Base-by-base conservation (phyloP, 2,329 filamentous ascomycete genomes). In the Graphilbum fragrans region DNA sequence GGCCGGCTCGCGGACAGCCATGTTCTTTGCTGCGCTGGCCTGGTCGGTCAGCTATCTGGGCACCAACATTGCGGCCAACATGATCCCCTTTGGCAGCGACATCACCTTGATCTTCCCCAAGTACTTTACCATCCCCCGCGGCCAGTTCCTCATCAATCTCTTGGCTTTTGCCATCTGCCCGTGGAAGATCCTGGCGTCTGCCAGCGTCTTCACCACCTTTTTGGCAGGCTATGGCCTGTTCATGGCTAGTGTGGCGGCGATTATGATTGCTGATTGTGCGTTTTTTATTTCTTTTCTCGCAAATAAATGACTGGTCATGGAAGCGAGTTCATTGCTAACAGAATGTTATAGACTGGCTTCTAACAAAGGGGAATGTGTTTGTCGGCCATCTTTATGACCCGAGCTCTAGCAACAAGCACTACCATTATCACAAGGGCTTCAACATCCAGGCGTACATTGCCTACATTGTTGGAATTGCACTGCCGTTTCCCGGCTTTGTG, bases 71-170 rank as follows among this genome's bases (percentile, higher is more conserved):
- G 49, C 48, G 12, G 52, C 55, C n/a, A 58, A 62, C 29, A 59
- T 59, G 38, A 60, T 58, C 4, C 53, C 62, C 19, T 63, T 64
- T 46, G 53, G 63, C 20, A 52, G 50, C 8, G 60, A 61, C 18
- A 53, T 56, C n/a, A 54, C 54, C 37, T 57, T 57, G 53, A 43
- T 55, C 3, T 53, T 62, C 14, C 54, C 53, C 25, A 54, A 58
- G 34, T 55, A 61, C 21, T 53, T 60, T 11, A 62, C 58, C 23
- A 64, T 64, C 39, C 53, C 59, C 19, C 37, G 57, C 39, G 39
- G 59, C 52, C 41, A 61, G 41, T 42, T 49, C 33, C 45, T 52
- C 5, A 45, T 49, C 36, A 42, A 47, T 31, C 43, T 46, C 21
- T 39, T 52, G 20, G 45, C 38, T 16, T 47, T 49, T 17, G 45